Base-by-base conservation (phyloP, 805 yeast species). In the Starmerella stigmatis region DNA sequence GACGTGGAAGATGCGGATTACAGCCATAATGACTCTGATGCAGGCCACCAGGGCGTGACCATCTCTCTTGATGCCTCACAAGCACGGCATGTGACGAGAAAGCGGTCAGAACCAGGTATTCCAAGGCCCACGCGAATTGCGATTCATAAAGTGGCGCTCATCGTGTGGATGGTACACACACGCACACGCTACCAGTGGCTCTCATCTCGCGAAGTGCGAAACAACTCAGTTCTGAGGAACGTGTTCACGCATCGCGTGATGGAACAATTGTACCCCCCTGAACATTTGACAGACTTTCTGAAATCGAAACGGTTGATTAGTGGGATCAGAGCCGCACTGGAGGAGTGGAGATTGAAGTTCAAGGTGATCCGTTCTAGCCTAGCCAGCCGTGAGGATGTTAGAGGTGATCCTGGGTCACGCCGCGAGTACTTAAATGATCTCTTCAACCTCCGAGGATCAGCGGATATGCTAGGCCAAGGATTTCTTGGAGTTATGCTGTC, bases 381-480 rank as follows among this genome's bases (percentile, higher is more conserved):
- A 59, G 48, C 52, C 2, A 34, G 47, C 19, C 55, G 62, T 1
- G 60, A 56, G 5, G 54, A 55, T 13, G 52, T 46, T 13, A 47
- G 50, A 13, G 42, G 47, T 43, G 20, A 44, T 43, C 15, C 26
- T 74, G 13, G 61, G 67, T 15, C 11, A 0, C 62, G 68, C 26
- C 56, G 57, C 2, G 64, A 65, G 36, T 84, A 82, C 55, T 56
- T 60, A 6, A 61, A 62, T 17, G 57, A 66, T 15, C 59, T 83
- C 0, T 44, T 59, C 2, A 58, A 65, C 13, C 73, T 74, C 21
- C 60, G 70, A 15, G 98, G 97, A 0, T 75, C 85, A 2, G 62
- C 82, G 27, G 96, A 89, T 58, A 46, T 84, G 6, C 81, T 81
- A 0, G 86, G 92, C 0, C 95, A 85, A 57, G 96, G 95, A 0